Evolutionary conservation across 495 filamentous ascomycete species (phyloP).

Genomic region (Lasiosphaeriaceae sp.): DNA sequence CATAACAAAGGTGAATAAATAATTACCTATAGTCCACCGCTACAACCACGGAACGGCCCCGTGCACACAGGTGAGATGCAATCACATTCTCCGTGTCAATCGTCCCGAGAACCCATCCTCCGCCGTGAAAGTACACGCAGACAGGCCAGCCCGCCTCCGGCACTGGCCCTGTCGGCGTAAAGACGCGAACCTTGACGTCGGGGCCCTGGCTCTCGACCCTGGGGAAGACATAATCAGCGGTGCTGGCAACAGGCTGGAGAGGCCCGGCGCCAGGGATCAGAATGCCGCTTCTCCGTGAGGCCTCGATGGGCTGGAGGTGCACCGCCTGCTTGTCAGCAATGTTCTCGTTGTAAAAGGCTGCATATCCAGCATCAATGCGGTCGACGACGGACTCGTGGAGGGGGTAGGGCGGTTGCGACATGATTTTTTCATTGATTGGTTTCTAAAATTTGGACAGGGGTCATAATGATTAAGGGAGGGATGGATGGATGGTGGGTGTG

Average conservation of each 20-base stretch:
- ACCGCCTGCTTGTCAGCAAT: slow-evolving; percentile 41
- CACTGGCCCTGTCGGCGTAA: slow-evolving; percentile 42
- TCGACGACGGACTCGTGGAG: slow-evolving; percentile 48
- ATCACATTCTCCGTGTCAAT: slow-evolving; percentile 58
- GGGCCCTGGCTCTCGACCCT: slow-evolving; percentile 47
- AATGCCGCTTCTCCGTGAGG: slow-evolving; percentile 48
- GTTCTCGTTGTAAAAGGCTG: slow-evolving; percentile 51
- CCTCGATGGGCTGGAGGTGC: slow-evolving; percentile 50
- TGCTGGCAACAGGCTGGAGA: slow-evolving; percentile 46
- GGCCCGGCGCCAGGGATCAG: slow-evolving; percentile 54
- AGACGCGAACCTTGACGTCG: slow-evolving; percentile 42
- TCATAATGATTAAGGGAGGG: no score
- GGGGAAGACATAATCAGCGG: slow-evolving; percentile 42
- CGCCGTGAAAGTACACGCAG: slow-evolving; percentile 56
- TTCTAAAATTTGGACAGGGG: no score
- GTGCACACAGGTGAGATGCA: slow-evolving; percentile 50
- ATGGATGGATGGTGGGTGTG: no score
- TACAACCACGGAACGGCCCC: slow-evolving; percentile 49
- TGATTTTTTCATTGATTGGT: no score
- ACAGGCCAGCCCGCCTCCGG: slow-evolving; percentile 52
- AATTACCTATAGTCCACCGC: slow-evolving; percentile 53
- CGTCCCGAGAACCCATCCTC: slow-evolving; percentile 57
- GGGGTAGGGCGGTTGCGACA: slow-evolving; percentile 47
- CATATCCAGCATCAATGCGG: slow-evolving; percentile 49
- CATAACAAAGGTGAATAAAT: not conserved